Evolutionary conservation across 2,329 filamentous ascomycete genomes (phyloP).

Genomic region (Penicillium occitanis): DNA sequence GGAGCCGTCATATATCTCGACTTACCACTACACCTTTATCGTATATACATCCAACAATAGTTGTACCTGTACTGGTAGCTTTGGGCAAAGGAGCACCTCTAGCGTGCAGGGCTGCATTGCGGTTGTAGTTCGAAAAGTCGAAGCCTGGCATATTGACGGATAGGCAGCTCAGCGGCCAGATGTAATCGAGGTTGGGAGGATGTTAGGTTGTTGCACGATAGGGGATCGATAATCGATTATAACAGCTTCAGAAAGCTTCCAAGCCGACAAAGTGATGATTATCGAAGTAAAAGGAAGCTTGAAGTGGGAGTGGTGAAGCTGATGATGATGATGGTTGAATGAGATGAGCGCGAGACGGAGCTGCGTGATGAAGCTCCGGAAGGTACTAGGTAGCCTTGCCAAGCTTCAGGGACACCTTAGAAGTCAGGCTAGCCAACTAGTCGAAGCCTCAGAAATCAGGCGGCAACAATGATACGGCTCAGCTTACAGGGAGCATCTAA

Average conservation of each 20-base stretch:
- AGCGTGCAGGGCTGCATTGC: constrained; percentile 93
- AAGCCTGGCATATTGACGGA: constrained; percentile 80
- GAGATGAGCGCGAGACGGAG: constrained; percentile 37
- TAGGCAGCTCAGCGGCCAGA: constrained; percentile 22
- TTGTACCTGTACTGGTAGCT: constrained; percentile 97
- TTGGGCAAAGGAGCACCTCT: constrained; percentile 92
- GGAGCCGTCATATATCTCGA: constrained; percentile 38
- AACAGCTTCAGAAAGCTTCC: neutral
- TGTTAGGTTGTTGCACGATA: neutral
- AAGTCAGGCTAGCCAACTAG: neutral
- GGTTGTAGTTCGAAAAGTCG: constrained; percentile 99
- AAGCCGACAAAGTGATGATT: constrained; percentile 30
- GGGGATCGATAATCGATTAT: neutral
- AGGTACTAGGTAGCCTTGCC: constrained; percentile 32
- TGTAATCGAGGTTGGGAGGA: constrained; percentile 8
- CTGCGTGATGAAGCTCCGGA: constrained; percentile 46
- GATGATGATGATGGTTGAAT: constrained; percentile 34
- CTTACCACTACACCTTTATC: constrained; percentile 88
- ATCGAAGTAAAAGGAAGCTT: constrained; percentile 36
- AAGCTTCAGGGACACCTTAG: constrained; percentile 6
- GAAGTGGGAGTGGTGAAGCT: constrained; percentile 11
- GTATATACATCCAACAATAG: constrained; percentile 95
- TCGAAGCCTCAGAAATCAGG: neutral
- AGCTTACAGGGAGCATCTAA: neutral
- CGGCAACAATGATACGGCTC: neutral